phyloP scores from a whole-genome alignment of 805 yeast species.

The Yamadazyma olivae region DNA sequence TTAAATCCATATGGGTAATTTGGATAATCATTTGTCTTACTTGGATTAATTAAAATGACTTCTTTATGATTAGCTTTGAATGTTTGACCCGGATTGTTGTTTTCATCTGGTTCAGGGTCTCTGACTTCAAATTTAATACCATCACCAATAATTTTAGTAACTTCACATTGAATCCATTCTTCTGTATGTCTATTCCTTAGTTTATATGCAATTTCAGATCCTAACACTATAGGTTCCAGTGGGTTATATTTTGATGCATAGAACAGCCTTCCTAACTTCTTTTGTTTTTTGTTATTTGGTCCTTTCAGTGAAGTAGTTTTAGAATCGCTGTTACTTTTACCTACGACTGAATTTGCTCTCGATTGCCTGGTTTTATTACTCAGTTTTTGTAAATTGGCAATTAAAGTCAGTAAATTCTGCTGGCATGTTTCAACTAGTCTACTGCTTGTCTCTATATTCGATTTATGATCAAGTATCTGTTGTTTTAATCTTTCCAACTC shows the following conservation, averaged over 20 bases:
- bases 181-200: constrained; percentile 67
- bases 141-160: constrained; percentile 70
- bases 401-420: constrained; percentile 46
- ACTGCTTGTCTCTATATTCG: constrained; percentile 52
- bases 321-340: constrained; percentile 5
- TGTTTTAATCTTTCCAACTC: constrained; percentile 41
- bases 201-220: constrained; percentile 87
- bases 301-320: background rate
- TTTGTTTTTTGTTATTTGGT: constrained; percentile 6
- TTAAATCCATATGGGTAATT: constrained; percentile 72
- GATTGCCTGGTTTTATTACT: constrained; percentile 5
- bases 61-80: constrained; percentile 84
- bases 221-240: constrained; percentile 53
- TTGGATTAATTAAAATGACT: constrained; percentile 60
- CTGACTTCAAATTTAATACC: constrained; percentile 82
- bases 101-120: constrained; percentile 97
- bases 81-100: constrained; percentile 80
- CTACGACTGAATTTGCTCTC: constrained; percentile 2
- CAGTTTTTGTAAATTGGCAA: constrained; percentile 25
- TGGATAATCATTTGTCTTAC: constrained; percentile 44
- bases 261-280: constrained; percentile 42
- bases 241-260: constrained; percentile 58
- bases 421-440: constrained; percentile 37
- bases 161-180: constrained; percentile 97
- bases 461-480: constrained; percentile 48